These are phyloP conservation scores for Candolleomyces efflorescens DNA, from an alignment of 768 basidiomycete genomes.

Conservation along the genomic window DNA sequence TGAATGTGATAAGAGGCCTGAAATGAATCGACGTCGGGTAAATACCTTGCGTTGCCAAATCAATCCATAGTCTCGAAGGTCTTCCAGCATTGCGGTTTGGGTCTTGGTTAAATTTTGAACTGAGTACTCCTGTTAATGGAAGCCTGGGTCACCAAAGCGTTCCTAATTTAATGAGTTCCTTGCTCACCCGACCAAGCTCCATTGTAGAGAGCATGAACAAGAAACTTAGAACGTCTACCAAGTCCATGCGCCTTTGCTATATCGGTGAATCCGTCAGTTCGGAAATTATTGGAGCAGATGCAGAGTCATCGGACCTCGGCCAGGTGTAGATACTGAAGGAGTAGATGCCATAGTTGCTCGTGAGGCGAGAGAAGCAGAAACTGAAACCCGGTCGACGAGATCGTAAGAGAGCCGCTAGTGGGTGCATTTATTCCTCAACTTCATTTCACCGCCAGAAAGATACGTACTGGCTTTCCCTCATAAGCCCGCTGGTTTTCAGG, in stretches of 20 bases:
- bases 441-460: conserved; percentile 5
- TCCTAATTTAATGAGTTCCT: not conserved
- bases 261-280: conserved; percentile 13
- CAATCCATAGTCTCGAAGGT: conserved; percentile 92
- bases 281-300: conserved; percentile 11
- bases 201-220: conserved; percentile 97
- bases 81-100: conserved; percentile 84
- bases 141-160: conserved; percentile 12
- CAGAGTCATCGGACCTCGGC: conserved; percentile 59
- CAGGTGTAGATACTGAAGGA: conserved; percentile 86
- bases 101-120: conserved; percentile 74
- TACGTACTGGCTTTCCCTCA: conserved; percentile 67
- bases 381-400: conserved; percentile 94
- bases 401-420: conserved; percentile 61
- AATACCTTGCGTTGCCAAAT: conserved; percentile 79
- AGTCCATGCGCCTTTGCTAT: conserved; percentile 84
- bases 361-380: conserved; percentile 94
- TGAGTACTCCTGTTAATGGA: conserved; percentile 71
- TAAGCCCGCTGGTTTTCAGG: conserved; percentile 80
- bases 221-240: conserved; percentile 90
- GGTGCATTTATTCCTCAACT: conserved; percentile 12
- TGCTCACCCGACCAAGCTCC: conserved; percentile 81
- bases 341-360: conserved; percentile 90
- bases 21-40: conserved; percentile 19
- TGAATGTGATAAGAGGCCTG: conserved; percentile 21